Evolutionary conservation across 2,329 filamentous ascomycete genomes (phyloP), one percentile per base, ranked within the genome.

Genomic region (Botryotinia globosa): DNA sequence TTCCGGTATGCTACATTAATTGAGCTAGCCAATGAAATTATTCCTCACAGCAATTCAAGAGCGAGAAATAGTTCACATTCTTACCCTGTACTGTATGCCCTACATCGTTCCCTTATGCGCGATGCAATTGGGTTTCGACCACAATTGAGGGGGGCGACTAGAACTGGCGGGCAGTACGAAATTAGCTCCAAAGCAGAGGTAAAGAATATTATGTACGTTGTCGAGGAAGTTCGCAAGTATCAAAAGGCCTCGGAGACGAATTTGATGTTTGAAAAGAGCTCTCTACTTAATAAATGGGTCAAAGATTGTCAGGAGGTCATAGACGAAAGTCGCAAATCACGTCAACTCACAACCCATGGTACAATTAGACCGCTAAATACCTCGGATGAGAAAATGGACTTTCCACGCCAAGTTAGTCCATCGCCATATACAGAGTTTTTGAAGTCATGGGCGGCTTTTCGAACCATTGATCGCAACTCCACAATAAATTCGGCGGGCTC

Each of bases 401-500:
- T 48, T 51, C 39, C 6, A 68, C 65, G 5, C 71, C 18, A 68
- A 51, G 37, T 59, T 12, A 56, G n/a, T 67, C 73, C 37, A 64
- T 65, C 12, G 10, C 29, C 18, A 56, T 39, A 51, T 72, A 78
- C 73, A 20, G 42, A 67, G 1, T 94, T 94, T 77, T 83, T 96
- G 66, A 88, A 94, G 79, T 85, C 89, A 62, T 94, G 91, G 89
- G 84, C 88, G 32, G 85, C 86, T 75, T 86, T 87, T 74, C 81
- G 84, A 64, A 84, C 87, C 61, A 91, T 92, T 72, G 81, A 82
- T 9, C 77, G 79, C 16, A 80, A 83, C 22, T 88, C 88, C 12
- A 83, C 84, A 5, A 83, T 91, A 54, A 85, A 90, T 74, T 85
- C 89, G 54, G 83, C 91, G 73, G 91, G 90, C 1, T 87, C 91